Percentiles rank a stretch among this genome's conserved stretches.
Evolutionary conservation across 1,139 yeast species (phyloP).

Genomic region (Casaregolazyma suthepensis): DNA sequence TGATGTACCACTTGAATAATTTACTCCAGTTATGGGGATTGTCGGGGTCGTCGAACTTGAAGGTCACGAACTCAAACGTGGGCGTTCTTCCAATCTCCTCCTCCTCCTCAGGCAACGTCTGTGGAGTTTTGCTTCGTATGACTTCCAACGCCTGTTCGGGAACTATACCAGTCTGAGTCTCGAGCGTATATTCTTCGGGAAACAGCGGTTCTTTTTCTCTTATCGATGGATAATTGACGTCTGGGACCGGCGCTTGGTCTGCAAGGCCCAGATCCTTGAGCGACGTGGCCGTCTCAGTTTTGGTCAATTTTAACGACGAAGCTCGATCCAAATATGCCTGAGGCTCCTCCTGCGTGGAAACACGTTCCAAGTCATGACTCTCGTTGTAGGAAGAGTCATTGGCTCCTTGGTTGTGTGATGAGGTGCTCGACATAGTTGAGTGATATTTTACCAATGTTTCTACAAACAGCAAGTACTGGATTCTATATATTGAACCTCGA

Average conservation of each 20-base stretch:
- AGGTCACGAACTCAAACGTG: constrained; percentile 56
- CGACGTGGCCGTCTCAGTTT: constrained; percentile 68
- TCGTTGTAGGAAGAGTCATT: background rate
- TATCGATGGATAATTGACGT: constrained; percentile 48
- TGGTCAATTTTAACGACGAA: constrained; percentile 4
- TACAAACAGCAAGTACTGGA: background rate
- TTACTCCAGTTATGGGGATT: constrained; percentile 82
- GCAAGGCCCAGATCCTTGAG: constrained; percentile 57
- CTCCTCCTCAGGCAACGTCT: constrained; percentile 9
- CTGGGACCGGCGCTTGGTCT: constrained; percentile 47
- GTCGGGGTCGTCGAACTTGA: constrained; percentile 66
- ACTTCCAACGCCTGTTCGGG: constrained; percentile 63
- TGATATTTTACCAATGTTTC: background rate
- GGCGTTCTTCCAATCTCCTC: constrained; percentile 21
- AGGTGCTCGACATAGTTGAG: background rate
- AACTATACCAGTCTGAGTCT: constrained; percentile 81
- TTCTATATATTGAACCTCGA: background rate
- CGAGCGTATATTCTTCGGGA: constrained; percentile 87
- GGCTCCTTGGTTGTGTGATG: background rate
- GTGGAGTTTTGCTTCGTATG: constrained; percentile 19
- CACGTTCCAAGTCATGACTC: background rate
- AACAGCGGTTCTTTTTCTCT: constrained; percentile 49
- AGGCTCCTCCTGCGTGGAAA: background rate
- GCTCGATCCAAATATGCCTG: background rate
- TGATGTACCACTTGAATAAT: constrained; percentile 56